These are phyloP conservation scores for Cochlearia excelsa DNA, from an alignment of 345 rosid species.

Conservation along the genomic window DNA sequence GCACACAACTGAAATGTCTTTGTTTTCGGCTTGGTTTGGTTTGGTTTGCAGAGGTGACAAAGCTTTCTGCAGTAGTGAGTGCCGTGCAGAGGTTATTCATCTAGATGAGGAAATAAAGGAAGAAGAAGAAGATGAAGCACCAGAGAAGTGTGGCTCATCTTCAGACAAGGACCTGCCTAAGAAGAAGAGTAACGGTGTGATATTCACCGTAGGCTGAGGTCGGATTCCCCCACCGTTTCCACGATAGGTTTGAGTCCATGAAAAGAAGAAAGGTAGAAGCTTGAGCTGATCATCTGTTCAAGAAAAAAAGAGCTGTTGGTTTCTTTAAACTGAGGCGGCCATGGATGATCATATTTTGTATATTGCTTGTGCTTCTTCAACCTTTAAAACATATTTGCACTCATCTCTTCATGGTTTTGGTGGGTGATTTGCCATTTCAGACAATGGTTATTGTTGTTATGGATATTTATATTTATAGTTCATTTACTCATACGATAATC, in stretches of 20 bases:
- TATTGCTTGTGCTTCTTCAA: slow-evolving; percentile 34
- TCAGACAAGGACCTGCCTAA: slow-evolving; percentile 23
- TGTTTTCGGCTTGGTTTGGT: not conserved
- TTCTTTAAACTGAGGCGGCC: slow-evolving; percentile 34
- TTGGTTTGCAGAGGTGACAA: slow-evolving; percentile 62
- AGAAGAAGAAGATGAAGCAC: slow-evolving; percentile 8
- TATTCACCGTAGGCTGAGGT: slow-evolving; percentile 23
- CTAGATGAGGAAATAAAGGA: slow-evolving; percentile 48
- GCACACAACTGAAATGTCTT: slow-evolving; percentile 1
- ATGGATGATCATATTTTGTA: slow-evolving; percentile 39
- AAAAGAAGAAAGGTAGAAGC: slow-evolving; percentile 31
- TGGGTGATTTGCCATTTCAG: slow-evolving; percentile 19
- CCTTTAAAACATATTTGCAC: slow-evolving; percentile 3
- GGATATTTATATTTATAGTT: slow-evolving; percentile 22
- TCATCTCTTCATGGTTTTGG: slow-evolving; percentile 31
- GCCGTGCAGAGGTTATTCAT: slow-evolving; percentile 57
- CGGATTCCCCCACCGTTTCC: slow-evolving; percentile 10
- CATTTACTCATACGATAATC: slow-evolving; percentile 16
- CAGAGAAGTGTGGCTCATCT: slow-evolving; percentile 15
- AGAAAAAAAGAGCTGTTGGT: slow-evolving; percentile 34
- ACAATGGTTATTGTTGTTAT: slow-evolving; percentile 12
- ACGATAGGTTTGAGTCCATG: slow-evolving; percentile 27
- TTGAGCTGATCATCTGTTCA: slow-evolving; percentile 33
- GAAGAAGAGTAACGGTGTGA: slow-evolving; percentile 29
- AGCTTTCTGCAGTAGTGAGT: slow-evolving; percentile 79